Evolutionary conservation across 495 filamentous ascomycete species (phyloP), one percentile per base, ranked within the genome.

Genomic region (Trichoderma parareesei): DNA sequence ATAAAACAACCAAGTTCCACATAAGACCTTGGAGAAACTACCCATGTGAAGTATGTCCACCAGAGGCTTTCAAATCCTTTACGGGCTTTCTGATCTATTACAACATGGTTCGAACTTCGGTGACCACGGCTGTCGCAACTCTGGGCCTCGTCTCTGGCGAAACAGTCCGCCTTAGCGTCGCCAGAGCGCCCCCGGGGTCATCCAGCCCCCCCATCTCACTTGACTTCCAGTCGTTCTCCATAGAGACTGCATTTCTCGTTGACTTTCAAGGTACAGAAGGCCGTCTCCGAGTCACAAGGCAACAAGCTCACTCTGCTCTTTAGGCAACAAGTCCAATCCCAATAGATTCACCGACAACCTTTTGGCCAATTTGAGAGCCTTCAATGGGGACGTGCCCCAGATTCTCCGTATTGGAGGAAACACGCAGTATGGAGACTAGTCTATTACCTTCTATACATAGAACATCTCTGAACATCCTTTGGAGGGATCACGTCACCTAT

Each of bases 301-400:
- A 16, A 14, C 4, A 37, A 1, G 14, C 27, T 57, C 27, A 57
- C 14, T 11, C 2, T 35, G 11, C 11, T 2, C 7, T n/a, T 37
- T 3, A 57, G 53, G 53, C 35, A 57, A 57, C 27, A 57, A 37
- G 6, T 57, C 53, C 7, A 3, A 57, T 57, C 53, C 53, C 11
- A 57, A 57, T 13, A 57, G 18, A 16, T 57, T 57, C 27, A 57
- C 53, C 8, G 14, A 57, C 18, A 57, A 57, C 18, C 53, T 57
- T 10, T 57, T 57, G 53, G 53, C 53, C 20, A 57, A 57, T 37
- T 14, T 57, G 37, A 57, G 53, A 38, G 53, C 53, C 27, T 57
- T 57, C 27, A 57, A 57, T 57, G 53, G 53, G 10, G 53, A 38
- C 14, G 53, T 57, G 20, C 53, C 53, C 37, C 53, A 57, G 11